phyloP scores from a whole-genome alignment of 1,284 basidiomycete genomes.

The Mycosarcoma mackinlayi region DNA sequence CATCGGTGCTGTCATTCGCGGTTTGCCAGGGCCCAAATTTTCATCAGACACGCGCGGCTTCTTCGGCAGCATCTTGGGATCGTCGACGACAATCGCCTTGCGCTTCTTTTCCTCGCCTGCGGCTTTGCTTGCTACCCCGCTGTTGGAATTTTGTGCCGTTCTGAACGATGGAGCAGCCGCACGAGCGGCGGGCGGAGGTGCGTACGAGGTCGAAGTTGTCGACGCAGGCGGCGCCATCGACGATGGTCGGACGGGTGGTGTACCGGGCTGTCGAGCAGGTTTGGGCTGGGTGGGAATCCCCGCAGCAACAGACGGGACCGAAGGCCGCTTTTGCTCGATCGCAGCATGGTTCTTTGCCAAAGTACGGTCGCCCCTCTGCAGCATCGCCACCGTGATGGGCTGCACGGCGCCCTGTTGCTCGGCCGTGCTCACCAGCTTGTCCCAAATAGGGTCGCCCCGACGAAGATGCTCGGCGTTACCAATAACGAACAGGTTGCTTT shows the following conservation, averaged over 20 bases:
- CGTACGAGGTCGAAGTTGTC: conserved; percentile 15
- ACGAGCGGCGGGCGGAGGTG: conserved; percentile 15
- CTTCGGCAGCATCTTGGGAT: conserved; percentile 25
- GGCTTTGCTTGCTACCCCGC: conserved; percentile 1
- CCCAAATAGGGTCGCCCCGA: conserved; percentile 75
- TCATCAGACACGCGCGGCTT: conserved; percentile 30
- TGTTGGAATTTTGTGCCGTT: conserved; percentile 11
- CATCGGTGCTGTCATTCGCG: conserved; percentile 1
- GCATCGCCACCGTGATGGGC: conserved; percentile 33
- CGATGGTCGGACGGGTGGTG: conserved; percentile 15
- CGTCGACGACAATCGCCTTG: conserved; percentile 36
- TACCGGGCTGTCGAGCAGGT: conserved; percentile 9
- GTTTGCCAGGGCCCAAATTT: conserved; percentile 6
- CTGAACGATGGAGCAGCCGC: neutral
- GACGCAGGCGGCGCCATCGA: conserved; percentile 1
- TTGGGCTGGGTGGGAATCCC: conserved; percentile 4
- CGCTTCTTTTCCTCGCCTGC: conserved; percentile 33
- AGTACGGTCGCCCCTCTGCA: conserved; percentile 39
- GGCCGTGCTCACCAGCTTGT: conserved; percentile 48
- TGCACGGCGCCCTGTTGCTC: conserved; percentile 40
- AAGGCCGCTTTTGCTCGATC: conserved; percentile 15
- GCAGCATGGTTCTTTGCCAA: conserved; percentile 27
- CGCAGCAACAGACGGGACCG: neutral
- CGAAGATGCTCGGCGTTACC: conserved; percentile 85
- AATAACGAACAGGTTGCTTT: conserved; percentile 91